These are phyloP conservation scores for Fusarium agapanthi DNA, from an alignment of 2,329 filamentous ascomycete genomes.

Conservation along the genomic window DNA sequence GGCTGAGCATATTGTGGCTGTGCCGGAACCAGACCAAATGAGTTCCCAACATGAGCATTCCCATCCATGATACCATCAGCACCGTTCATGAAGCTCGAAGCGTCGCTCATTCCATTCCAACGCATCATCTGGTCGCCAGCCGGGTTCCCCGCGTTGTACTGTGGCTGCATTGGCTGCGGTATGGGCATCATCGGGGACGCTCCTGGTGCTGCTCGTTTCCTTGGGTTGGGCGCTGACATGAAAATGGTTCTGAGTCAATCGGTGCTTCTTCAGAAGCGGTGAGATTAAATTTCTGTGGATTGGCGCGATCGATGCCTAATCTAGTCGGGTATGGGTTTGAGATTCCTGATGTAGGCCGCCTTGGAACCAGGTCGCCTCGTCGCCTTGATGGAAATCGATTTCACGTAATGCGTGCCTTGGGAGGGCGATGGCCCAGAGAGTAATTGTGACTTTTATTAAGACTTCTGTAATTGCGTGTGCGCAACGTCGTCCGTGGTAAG, in stretches of 20 bases:
- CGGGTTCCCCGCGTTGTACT: constrained; percentile 56
- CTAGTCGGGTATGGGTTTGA: constrained; percentile 19
- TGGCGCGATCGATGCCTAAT: constrained; percentile 34
- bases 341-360: constrained; percentile 14
- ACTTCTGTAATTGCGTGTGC: constrained; percentile 3
- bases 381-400: constrained; percentile 1
- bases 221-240: constrained; percentile 61
- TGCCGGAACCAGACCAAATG: constrained; percentile 51
- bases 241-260: constrained; percentile 1
- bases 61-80: constrained; percentile 42
- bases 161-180: constrained; percentile 59
- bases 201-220: constrained; percentile 81
- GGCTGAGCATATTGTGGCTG: constrained; percentile 47
- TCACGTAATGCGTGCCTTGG: neutral
- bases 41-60: constrained; percentile 45
- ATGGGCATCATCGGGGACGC: constrained; percentile 69
- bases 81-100: constrained; percentile 46
- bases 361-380: constrained; percentile 14
- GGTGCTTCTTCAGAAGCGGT: constrained; percentile 23
- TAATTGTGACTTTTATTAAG: constrained; percentile 11
- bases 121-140: constrained; percentile 57
- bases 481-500: constrained; percentile 18
- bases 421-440: neutral
- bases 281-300: constrained; percentile 6
- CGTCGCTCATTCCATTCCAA: constrained; percentile 55